These are phyloP conservation scores for Leishmania amazonensis DNA, from an alignment of 208 protist genomes.

Conservation along the genomic window DNA sequence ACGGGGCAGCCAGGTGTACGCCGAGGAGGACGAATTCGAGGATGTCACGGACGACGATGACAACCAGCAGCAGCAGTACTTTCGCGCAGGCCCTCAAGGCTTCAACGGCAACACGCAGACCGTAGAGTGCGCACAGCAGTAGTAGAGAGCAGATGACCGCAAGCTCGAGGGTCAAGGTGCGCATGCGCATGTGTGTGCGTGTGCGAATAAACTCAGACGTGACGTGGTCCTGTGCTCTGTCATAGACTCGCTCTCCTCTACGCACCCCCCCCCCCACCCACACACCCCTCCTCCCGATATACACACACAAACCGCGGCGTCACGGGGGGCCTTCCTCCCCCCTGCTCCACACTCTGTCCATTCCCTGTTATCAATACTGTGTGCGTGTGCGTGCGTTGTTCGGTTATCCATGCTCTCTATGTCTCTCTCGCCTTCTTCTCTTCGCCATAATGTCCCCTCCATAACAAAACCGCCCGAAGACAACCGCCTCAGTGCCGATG, in stretches of 20 bases:
- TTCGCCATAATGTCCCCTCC: neutral
- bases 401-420: neutral
- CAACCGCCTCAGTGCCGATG: neutral
- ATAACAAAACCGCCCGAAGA: neutral
- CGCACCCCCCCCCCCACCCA: neutral
- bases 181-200: neutral
- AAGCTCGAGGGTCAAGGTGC: neutral
- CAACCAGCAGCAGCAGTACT: slow-evolving; percentile 25
- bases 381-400: neutral
- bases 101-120: slow-evolving; percentile 40
- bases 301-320: neutral
- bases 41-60: slow-evolving; percentile 40
- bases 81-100: slow-evolving; percentile 14
- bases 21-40: slow-evolving; percentile 44
- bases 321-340: neutral
- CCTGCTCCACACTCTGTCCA: neutral
- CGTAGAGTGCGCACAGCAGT: slow-evolving; percentile 73
- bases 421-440: neutral
- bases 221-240: neutral
- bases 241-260: neutral
- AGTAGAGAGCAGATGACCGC: slow-evolving; percentile 11
- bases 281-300: too few species aligned
- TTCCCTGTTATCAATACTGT: neutral
- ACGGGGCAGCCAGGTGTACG: neutral
- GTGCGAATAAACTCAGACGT: neutral